Base-by-base conservation (phyloP, 208 protist species). In the Crithidia thermophila region DNA sequence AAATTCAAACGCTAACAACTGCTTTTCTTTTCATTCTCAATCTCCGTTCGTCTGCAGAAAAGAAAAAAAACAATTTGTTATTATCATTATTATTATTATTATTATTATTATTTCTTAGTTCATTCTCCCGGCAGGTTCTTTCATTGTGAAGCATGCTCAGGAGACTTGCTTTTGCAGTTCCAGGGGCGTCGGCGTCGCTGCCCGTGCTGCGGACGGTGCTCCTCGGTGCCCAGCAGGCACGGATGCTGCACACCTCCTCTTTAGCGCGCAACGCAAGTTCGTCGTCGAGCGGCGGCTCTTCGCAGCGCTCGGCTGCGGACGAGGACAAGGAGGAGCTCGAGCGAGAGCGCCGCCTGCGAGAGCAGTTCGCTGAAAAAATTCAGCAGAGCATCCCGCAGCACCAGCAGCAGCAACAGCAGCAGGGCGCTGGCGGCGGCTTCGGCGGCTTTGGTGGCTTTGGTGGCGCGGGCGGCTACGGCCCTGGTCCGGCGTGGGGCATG, bases 251-350 rank as follows among this genome's bases (percentile, higher is more conserved):
- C 60, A 68, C 36, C 13, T 67, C 68, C 23, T 36, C 49, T 16
- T 16, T 45, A 9, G n/a, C 30, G 10, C 49, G 45, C 28, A 60
- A 50, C 42, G 60, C 4, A 11, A 31, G 39, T 42, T 55, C n/a
- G 21, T 55, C n/a, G 21, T 49, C 51, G 31, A 66, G 16, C 31
- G 61, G 31, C 36, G 60, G 21, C 43, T 20, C 59, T 18, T 21
- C 45, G n/a, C 72, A 68, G 65, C 80, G 75, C 18, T 57, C 82
- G 5, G 64, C 81, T 6, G 75, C 64, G 7, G 83, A 91, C 9
- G 90, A 95, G 61, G 90, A 95, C 59, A 76, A 71, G 25, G 85
- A 93, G 56, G 87, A 95, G 67, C 65, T 92, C 10, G 87, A 95
- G 74, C 80, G 87, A 43, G 90, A 95, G 63, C 75, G 81, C 2